Evolutionary conservation across 352 stramenopile genomes (phyloP).

Genomic region (Phytophthora europaea): DNA sequence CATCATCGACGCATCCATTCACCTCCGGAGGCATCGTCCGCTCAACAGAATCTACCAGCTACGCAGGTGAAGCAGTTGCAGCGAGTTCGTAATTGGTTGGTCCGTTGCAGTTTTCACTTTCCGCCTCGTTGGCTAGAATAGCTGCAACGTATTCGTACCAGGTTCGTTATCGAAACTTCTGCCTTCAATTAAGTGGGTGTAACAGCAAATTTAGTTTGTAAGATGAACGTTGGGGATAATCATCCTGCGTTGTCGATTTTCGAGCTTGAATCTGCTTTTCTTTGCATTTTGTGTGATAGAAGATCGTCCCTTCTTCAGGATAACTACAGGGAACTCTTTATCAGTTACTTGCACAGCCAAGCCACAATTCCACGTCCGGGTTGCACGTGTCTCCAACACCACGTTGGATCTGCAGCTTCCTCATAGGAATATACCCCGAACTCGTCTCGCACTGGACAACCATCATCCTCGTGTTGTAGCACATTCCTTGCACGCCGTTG

Average conservation of each 20-base stretch:
- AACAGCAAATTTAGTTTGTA: too few species aligned
- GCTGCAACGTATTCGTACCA: not conserved
- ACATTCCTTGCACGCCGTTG: conserved; percentile 42
- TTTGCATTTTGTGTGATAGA: too few species aligned
- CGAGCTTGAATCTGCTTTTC: too few species aligned
- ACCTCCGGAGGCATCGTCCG: not conserved
- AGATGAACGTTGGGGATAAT: too few species aligned
- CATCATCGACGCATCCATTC: not conserved
- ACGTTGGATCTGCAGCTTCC: conserved; percentile 42
- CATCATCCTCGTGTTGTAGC: conserved; percentile 58
- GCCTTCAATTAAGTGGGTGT: too few species aligned
- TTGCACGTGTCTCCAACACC: conserved; percentile 39
- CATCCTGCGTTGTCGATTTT: too few species aligned
- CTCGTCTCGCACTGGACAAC: conserved; percentile 47
- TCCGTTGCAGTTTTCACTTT: not conserved
- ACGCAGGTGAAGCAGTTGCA: not conserved
- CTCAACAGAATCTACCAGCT: not conserved
- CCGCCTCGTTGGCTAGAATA: not conserved
- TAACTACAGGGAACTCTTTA: not conserved
- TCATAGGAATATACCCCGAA: conserved; percentile 37
- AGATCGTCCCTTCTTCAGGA: too few species aligned
- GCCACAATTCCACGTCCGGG: conserved; percentile 41
- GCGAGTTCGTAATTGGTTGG: not conserved
- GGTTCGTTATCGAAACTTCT: not conserved
- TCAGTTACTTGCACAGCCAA: conserved; percentile 31